Conservation (phyloP, 2,329 filamentous ascomycete genomes). For the Emericellopsis cladophorae region DNA sequence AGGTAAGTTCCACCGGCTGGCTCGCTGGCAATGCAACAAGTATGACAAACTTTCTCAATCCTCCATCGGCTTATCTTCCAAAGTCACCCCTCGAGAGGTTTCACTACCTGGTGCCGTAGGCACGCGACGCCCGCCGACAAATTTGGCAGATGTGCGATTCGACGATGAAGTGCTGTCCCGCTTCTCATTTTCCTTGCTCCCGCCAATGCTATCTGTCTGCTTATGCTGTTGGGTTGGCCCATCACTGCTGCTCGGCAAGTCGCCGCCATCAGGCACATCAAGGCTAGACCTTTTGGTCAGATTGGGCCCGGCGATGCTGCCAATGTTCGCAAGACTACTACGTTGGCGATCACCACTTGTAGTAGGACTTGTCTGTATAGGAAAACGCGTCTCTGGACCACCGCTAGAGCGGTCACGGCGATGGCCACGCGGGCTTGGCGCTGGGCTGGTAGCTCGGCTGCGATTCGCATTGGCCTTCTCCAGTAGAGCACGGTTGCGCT, state of each 20-base stretch:
- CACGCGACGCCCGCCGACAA: conserved; percentile 37
- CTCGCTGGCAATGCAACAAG: background rate
- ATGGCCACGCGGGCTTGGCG: conserved; percentile 48
- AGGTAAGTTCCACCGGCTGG: no score
- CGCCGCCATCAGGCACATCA: conserved; percentile 60
- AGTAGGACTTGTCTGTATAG: conserved; percentile 58
- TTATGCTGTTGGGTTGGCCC: conserved; percentile 11
- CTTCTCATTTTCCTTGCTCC: conserved; percentile 15
- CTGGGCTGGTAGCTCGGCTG: conserved; percentile 64
- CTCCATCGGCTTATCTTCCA: conserved; percentile 40
- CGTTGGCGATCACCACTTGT: conserved; percentile 38
- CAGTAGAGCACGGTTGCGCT: conserved; percentile 72
- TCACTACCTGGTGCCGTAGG: conserved; percentile 12
- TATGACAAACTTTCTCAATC: conserved; percentile 19
- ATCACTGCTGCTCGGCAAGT: conserved; percentile 31
- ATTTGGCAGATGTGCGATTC: conserved; percentile 26
- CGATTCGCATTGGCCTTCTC: conserved; percentile 51
- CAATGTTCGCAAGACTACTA: conserved; percentile 35
- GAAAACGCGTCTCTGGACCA: conserved; percentile 69
- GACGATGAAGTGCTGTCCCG: conserved; percentile 44
- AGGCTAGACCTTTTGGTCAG: conserved; percentile 52
- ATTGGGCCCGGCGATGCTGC: conserved; percentile 20
- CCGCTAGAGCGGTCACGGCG: conserved; percentile 70
- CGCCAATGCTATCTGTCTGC: conserved; percentile 4
- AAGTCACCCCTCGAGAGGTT: conserved; percentile 28